Evolutionary conservation across 805 yeast genomes (phyloP).

Genomic region (Yamadazyma paraphyllophila): DNA sequence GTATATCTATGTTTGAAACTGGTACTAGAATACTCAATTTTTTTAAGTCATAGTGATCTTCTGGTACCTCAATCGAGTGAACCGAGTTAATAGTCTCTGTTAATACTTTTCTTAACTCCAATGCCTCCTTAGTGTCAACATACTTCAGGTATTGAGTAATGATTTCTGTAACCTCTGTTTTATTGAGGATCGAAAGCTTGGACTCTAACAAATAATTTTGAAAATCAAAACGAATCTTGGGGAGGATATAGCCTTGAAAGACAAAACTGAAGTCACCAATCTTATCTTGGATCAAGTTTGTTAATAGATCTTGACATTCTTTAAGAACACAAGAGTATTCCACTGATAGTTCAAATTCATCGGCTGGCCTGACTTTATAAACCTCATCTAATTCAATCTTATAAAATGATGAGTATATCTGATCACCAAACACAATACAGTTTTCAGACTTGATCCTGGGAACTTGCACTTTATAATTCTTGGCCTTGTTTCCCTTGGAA

Average conservation of each 20-base stretch:
- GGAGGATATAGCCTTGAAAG: constrained; percentile 4
- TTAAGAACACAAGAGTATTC: constrained; percentile 45
- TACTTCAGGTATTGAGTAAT: neutral
- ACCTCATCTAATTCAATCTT: constrained; percentile 34
- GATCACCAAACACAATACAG: constrained; percentile 63
- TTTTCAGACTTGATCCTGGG: constrained; percentile 22
- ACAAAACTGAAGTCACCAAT: neutral
- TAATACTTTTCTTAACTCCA: neutral
- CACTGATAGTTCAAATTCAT: constrained; percentile 42
- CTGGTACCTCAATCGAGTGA: neutral
- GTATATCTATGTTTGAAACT: constrained; percentile 56
- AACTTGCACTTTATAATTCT: constrained; percentile 21
- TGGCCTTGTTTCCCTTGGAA: constrained; percentile 11
- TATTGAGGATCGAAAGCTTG: constrained; percentile 8
- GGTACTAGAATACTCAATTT: constrained; percentile 47
- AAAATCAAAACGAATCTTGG: constrained; percentile 10
- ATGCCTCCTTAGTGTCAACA: neutral
- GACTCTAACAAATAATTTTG: constrained; percentile 5
- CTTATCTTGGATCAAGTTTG: neutral
- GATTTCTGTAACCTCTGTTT: constrained; percentile 1
- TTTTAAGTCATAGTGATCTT: neutral
- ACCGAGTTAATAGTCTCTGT: neutral
- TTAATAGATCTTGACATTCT: constrained; percentile 34
- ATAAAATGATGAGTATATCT: constrained; percentile 63
- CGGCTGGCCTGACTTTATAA: constrained; percentile 23